Conservation (phyloP, 225 moss, liverwort and hornwort species). For the Bryoerythrophyllum caledonicum region DNA sequence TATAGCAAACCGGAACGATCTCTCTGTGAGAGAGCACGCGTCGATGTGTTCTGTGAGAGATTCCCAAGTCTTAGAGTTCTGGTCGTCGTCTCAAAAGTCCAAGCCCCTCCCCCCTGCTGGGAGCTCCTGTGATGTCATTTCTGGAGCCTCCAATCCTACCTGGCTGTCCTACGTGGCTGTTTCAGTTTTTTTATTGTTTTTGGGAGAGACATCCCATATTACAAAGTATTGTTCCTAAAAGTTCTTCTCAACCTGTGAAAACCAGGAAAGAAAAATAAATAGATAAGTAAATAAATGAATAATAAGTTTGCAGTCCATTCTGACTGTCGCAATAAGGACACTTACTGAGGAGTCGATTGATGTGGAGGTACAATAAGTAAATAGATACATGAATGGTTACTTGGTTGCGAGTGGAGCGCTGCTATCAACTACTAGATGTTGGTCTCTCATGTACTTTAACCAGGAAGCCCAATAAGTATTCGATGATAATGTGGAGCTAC, state of each 20-base stretch:
- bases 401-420: conserved; percentile 17
- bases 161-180: background rate
- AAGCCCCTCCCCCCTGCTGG: background rate
- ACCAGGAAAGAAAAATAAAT: too few species aligned
- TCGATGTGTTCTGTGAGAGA: background rate
- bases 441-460: conserved; percentile 53
- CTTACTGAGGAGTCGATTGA: background rate
- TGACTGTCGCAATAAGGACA: background rate
- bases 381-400: too few species aligned
- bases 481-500: conserved; percentile 45
- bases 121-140: background rate
- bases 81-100: background rate
- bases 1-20: too few species aligned
- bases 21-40: background rate
- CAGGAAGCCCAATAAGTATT: conserved; percentile 60
- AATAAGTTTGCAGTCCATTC: background rate
- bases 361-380: background rate
- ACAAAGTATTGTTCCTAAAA: background rate
- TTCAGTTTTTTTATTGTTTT: background rate
- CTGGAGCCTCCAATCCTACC: background rate
- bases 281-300: too few species aligned
- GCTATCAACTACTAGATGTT: conserved; percentile 39
- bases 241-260: too few species aligned
- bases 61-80: background rate
- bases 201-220: background rate